Base-by-base conservation (phyloP, 257 asterid species). In the Schizonepeta tenuifolia region DNA sequence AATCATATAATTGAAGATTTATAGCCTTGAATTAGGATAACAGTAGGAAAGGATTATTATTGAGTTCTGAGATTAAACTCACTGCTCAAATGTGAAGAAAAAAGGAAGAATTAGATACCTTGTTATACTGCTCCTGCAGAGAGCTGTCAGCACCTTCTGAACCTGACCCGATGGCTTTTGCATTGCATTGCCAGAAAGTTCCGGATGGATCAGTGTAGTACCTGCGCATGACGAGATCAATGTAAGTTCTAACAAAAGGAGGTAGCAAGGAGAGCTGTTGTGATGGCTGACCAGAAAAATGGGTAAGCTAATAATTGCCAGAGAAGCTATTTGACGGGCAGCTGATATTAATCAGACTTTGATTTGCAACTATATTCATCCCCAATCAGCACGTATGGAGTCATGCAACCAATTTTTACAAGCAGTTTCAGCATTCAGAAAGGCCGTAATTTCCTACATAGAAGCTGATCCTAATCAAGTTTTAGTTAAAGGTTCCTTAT, bases 121-220 rank as follows among this genome's bases (percentile, higher is more conserved):
- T 85, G 81, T 85, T 87, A 72, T 73, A 91, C 79, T 91, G 97
- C 89, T 91, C 97, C 81, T 89, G 97, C 86, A 91, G 62, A 62
- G 97, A 87, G 87, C 96, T 89, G 82, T 91, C 97, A 79, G 97
- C 96, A 57, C 97, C 97, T 91, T 91, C 97, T 8, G 97, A 91
- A 65, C 95, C 96, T 38, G 97, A 91, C 5, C 96, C 97, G 49
- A 91, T 91, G 75, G 96, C 97, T 77, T 91, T 91, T 38, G 95
- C 96, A 71, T 86, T 89, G 86, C 96, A 89, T 78, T 91, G 97
- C 96, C 97, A 91, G 84, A 91, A 91, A 67, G 97, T 91, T 50
- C 96, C 97, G 10, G 95, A 87, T 22, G 95, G 95, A 81, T 91
- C 96, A 12, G 95, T 91, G 43, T 87, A 83, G 79, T 87, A 91